A percentile compares a stretch with the other conserved stretches of the same genome.
Evolutionary conservation across 768 basidiomycete genomes (phyloP).

Genomic region (Trametes coccinea): DNA sequence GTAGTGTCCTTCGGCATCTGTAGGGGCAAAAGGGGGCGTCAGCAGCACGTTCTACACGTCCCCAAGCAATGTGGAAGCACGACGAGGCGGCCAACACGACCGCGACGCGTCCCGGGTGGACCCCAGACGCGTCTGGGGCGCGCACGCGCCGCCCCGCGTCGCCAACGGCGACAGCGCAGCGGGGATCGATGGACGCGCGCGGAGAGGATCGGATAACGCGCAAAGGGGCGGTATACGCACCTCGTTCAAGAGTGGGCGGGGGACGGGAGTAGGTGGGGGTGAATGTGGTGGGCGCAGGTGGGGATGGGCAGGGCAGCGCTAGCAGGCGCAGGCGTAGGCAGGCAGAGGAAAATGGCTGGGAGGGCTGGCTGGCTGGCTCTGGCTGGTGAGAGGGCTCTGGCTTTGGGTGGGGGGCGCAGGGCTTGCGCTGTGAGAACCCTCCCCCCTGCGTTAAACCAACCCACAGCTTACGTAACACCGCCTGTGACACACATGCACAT

Average conservation of each 20-base stretch:
- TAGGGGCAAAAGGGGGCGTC: slow-evolving; percentile 33
- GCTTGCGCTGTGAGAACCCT: slow-evolving; percentile 17
- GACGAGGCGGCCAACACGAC: slow-evolving; percentile 9
- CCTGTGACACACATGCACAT: slow-evolving; percentile 23
- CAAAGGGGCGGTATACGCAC: slow-evolving; percentile 11
- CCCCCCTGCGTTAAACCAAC: slow-evolving; percentile 18
- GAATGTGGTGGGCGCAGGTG: slow-evolving; percentile 21
- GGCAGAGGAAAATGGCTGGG: slow-evolving; percentile 26
- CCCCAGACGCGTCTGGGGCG: slow-evolving; percentile 25
- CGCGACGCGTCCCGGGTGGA: slow-evolving; percentile 19
- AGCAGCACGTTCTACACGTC: slow-evolving; percentile 44
- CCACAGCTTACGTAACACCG: slow-evolving; percentile 21
- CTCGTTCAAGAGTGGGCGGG: slow-evolving; percentile 12
- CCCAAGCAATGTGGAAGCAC: slow-evolving; percentile 22
- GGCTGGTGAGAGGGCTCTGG: slow-evolving; percentile 27
- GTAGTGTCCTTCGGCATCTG: slow-evolving; percentile 81
- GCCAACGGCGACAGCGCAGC: slow-evolving; percentile 20
- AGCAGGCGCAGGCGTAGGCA: slow-evolving; percentile 27
- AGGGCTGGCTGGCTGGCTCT: slow-evolving; percentile 19
- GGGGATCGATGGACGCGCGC: slow-evolving; percentile 17
- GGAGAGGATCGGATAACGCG: slow-evolving; percentile 20
- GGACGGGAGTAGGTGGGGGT: slow-evolving; percentile 9
- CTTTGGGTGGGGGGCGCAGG: slow-evolving; percentile 23
- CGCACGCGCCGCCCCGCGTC: slow-evolving; percentile 22
- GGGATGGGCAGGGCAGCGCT: slow-evolving; percentile 22